Evolutionary conservation across 1,139 yeast genomes (phyloP).

Genomic region (Suhomyces bolitotheri): DNA sequence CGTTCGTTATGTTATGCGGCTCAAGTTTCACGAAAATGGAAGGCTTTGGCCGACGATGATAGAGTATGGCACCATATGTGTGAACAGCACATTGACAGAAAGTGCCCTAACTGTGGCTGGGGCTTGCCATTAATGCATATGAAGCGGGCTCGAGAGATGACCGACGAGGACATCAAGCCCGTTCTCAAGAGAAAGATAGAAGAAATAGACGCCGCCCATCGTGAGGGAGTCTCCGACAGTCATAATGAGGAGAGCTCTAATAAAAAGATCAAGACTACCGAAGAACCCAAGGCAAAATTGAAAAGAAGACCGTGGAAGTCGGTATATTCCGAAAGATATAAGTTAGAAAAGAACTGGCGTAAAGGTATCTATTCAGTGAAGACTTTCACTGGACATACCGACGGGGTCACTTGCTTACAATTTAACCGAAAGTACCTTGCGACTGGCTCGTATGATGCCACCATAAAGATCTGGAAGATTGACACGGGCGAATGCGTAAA

Average conservation of each 20-base stretch:
- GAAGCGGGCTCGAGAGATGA: constrained; percentile 64
- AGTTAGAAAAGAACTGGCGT: constrained; percentile 93
- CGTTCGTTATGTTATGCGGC: constrained; percentile 91
- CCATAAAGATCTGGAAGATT: constrained; percentile 87
- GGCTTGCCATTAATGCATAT: constrained; percentile 90
- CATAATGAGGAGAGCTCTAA: background rate
- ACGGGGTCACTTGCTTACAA: constrained; percentile 84
- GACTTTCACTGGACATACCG: constrained; percentile 80
- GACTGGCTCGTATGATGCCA: constrained; percentile 90
- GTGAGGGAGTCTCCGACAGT: background rate
- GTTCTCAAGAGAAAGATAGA: constrained; percentile 31
- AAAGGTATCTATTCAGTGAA: constrained; percentile 67
- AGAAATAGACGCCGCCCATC: constrained; percentile 18
- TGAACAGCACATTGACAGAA: constrained; percentile 94
- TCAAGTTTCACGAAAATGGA: constrained; percentile 86
- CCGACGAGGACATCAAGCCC: constrained; percentile 29
- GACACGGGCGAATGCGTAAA: constrained; percentile 76
- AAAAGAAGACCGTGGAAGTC: constrained; percentile 86
- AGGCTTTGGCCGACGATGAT: constrained; percentile 88
- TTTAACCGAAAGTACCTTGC: constrained; percentile 74
- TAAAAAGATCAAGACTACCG: constrained; percentile 2
- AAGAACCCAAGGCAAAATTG: constrained; percentile 7
- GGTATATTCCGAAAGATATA: constrained; percentile 86
- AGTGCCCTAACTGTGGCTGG: constrained; percentile 99
- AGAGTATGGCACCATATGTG: constrained; percentile 98